Base-by-base conservation (phyloP, 345 rosid species). In the Euphorbia tirucalli region DNA sequence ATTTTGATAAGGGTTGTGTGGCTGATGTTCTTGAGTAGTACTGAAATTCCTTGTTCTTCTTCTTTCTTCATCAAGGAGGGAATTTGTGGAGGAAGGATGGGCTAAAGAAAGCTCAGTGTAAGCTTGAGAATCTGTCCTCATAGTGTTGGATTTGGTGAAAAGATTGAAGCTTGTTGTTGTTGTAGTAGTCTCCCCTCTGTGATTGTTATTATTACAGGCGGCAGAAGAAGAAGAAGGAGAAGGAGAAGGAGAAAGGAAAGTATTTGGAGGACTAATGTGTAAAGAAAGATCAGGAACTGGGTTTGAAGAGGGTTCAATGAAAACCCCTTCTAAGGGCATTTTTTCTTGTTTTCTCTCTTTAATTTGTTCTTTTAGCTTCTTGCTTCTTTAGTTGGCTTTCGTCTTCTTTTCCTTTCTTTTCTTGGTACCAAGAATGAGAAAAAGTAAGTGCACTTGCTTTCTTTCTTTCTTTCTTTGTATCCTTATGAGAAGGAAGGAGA, bases 201-300 rank as follows among this genome's bases (percentile, higher is more conserved):
- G n/a, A n/a, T n/a, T n/a, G n/a, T n/a, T n/a, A n/a, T n/a, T 65
- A 62, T 27, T 68, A 31, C 77, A 68, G 43, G 46, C 28, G 10
- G 81, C 64, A 43, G 80, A 35, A 68, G 83, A 11, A 13, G 50
- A 41, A 10, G 44, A 41, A 41, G 44, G 9, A 41, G 44, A 41
- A 41, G 52, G 19, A 32, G 82, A 35, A 70, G 81, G 5, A 13
- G 55, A 35, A 71, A 31, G 52, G 11, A 70, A 63, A 62, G 62
- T 74, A 69, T 82, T 79, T 0, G 95, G 95, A 60, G 84, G 92
- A 75, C 92, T 85, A 54, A 89, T 89, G 73, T 89, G 86, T 55
- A 89, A 81, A 66, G 95, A 89, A 22, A 89, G 92, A 86, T 89
- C 92, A 75, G 95, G 95, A 69, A 69, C 68, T 74, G 80, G 77